A percentile compares a stretch with the other conserved stretches of the same genome.
Conservation (phyloP, 106 monocot genomes). For the Agapanthus africanus region DNA sequence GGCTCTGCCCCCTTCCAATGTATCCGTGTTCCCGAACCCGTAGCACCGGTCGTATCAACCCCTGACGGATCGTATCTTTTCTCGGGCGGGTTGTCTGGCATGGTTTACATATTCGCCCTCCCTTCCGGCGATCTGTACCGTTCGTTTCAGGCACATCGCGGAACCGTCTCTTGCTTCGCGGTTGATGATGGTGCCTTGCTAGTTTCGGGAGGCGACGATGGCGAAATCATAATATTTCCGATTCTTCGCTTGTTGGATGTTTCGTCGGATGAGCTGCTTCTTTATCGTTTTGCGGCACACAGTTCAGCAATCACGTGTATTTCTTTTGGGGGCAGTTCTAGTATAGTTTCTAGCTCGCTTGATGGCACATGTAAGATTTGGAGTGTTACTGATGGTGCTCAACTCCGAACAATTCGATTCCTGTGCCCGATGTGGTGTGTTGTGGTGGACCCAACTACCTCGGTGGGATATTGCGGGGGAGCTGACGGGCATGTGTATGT, state of each 20-base stretch:
- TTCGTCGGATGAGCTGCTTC: neutral
- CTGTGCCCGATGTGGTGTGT: conserved; percentile 13
- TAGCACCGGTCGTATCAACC: conserved; percentile 16
- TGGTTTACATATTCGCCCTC: conserved; percentile 13
- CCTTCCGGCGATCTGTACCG: conserved; percentile 11
- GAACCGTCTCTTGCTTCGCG: conserved; percentile 21
- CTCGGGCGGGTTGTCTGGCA: conserved; percentile 20
- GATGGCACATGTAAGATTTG: conserved; percentile 31
- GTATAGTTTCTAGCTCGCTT: conserved; percentile 21
- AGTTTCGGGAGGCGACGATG: conserved; percentile 24
- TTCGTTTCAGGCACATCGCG: conserved; percentile 16
- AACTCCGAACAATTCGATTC: conserved; percentile 17
- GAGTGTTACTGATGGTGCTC: conserved; percentile 18
- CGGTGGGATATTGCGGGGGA: conserved; percentile 16
- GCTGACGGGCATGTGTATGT: conserved; percentile 22
- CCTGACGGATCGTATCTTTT: conserved; percentile 21
- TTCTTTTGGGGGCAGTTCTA: conserved; percentile 19
- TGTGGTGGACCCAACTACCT: neutral
- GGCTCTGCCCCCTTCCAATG: conserved; percentile 7
- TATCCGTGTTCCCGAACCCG: conserved; percentile 23
- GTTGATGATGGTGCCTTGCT: conserved; percentile 22
- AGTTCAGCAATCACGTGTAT: conserved; percentile 14
- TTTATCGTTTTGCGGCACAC: conserved; percentile 13
- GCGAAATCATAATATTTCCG: conserved; percentile 11
- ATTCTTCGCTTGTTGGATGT: conserved; percentile 14